phyloP scores from a whole-genome alignment of 768 basidiomycete genomes.

The Chalciporus pseudorubinellus region DNA sequence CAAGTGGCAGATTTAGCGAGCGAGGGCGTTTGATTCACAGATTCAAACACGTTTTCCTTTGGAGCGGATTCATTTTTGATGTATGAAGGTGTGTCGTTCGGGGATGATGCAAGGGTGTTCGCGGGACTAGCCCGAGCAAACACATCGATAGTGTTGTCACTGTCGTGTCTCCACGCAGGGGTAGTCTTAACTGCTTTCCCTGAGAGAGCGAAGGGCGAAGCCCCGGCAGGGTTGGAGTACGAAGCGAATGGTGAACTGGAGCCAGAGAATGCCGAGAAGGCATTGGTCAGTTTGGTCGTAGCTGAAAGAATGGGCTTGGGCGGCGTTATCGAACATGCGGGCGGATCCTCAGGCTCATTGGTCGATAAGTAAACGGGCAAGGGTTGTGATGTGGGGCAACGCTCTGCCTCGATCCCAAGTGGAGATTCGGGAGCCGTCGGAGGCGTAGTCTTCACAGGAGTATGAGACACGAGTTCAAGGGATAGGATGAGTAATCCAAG shows the following conservation, averaged over 20 bases:
- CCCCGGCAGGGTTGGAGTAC: conserved; percentile 24
- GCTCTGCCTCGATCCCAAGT: conserved; percentile 5
- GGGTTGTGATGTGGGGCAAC: conserved; percentile 12
- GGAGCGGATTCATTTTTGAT: background rate
- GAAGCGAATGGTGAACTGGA: conserved; percentile 35
- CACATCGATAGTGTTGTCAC: conserved; percentile 6
- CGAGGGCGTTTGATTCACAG: background rate
- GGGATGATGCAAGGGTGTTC: conserved; percentile 17
- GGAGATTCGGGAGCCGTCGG: background rate
- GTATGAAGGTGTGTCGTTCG: conserved; percentile 14
- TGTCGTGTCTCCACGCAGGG: conserved; percentile 28
- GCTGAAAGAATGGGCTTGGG: conserved; percentile 9
- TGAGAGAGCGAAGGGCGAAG: conserved; percentile 24
- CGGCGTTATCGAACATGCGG: conserved; percentile 13
- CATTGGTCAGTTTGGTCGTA: conserved; percentile 15
- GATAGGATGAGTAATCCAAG: background rate
- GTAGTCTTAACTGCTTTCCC: conserved; percentile 12
- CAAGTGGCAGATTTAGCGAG: conserved; percentile 13
- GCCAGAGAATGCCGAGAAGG: conserved; percentile 41
- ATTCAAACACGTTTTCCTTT: background rate
- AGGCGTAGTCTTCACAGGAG: conserved; percentile 12
- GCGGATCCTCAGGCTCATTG: conserved; percentile 11
- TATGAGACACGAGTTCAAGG: conserved; percentile 7
- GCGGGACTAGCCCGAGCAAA: conserved; percentile 5
- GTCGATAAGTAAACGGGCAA: background rate